Percentiles rank a stretch among this genome's conserved stretches.
Evolutionary conservation across 2,329 filamentous ascomycete species (phyloP).

Genomic region (Fusarium fujikuroi): DNA sequence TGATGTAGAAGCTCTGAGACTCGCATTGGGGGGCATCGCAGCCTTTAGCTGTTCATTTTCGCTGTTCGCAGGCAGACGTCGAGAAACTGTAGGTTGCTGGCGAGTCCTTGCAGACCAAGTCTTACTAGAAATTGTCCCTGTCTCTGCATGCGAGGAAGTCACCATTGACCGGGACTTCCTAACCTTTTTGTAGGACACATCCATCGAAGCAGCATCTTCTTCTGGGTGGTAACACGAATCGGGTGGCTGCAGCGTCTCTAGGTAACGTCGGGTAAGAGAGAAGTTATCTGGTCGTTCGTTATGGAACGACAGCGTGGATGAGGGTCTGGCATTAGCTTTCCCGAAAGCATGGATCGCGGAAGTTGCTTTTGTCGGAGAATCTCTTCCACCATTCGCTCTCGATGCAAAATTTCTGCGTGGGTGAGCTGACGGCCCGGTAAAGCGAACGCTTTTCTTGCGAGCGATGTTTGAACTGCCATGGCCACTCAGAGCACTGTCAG

Average conservation of each 20-base stretch:
- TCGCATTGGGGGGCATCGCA: neutral
- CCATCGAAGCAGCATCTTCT: slow-evolving; percentile 59
- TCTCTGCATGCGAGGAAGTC: slow-evolving; percentile 43
- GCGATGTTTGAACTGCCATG: slow-evolving; percentile 43
- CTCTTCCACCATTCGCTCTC: slow-evolving; percentile 45
- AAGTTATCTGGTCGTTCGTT: slow-evolving; percentile 13
- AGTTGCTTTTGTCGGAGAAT: slow-evolving; percentile 11
- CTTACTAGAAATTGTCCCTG: slow-evolving; percentile 23
- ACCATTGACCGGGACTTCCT: slow-evolving; percentile 68
- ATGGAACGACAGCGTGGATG: slow-evolving; percentile 27
- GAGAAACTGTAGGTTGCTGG: slow-evolving; percentile 17
- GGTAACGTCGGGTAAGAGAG: slow-evolving; percentile 39
- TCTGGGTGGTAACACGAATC: slow-evolving; percentile 60
- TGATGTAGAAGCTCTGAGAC: slow-evolving; percentile 62
- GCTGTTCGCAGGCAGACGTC: slow-evolving; percentile 26
- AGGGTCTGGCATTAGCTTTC: slow-evolving; percentile 26
- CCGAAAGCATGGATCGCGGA: slow-evolving; percentile 14
- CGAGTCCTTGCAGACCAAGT: slow-evolving; percentile 13
- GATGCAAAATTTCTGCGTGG: slow-evolving; percentile 46
- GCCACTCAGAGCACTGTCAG: slow-evolving; percentile 24
- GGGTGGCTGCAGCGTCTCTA: slow-evolving; percentile 45
- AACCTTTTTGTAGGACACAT: slow-evolving; percentile 60
- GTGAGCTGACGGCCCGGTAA: slow-evolving; percentile 52
- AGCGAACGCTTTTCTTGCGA: slow-evolving; percentile 67
- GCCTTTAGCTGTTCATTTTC: slow-evolving; percentile 45